phyloP scores from a whole-genome alignment of 805 yeast species.

The Starmerella sp. region DNA sequence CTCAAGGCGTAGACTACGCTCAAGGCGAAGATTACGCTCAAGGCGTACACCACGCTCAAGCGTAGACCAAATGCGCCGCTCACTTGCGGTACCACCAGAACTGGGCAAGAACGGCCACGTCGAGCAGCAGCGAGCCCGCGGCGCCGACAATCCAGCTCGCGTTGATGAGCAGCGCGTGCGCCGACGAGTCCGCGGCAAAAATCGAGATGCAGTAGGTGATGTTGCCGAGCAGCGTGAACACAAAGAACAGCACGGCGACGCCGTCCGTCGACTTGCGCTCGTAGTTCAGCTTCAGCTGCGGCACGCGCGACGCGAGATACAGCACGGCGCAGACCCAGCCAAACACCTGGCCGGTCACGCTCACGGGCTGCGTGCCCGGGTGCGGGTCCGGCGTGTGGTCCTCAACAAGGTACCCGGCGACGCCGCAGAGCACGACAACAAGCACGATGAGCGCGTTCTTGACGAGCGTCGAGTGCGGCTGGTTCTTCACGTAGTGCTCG shows the following conservation, averaged over 20 bases:
- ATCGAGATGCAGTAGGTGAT: slow-evolving; percentile 82
- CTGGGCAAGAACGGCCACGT: slow-evolving; percentile 73
- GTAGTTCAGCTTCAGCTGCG: slow-evolving; percentile 79
- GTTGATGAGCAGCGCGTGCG: slow-evolving; percentile 63
- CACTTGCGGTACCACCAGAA: slow-evolving; percentile 52
- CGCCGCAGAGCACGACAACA: slow-evolving; percentile 63
- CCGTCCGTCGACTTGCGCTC: slow-evolving; percentile 90
- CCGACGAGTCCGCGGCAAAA: slow-evolving; percentile 52
- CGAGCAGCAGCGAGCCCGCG: slow-evolving; percentile 73
- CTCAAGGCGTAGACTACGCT: too few species aligned
- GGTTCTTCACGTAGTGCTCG: slow-evolving; percentile 11
- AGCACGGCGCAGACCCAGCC: slow-evolving; percentile 51
- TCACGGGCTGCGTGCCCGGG: slow-evolving; percentile 41
- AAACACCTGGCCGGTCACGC: slow-evolving; percentile 71
- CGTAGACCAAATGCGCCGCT: not conserved
- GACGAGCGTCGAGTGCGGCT: slow-evolving; percentile 10
- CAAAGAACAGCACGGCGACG: slow-evolving; percentile 80
- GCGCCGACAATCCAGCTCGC: slow-evolving; percentile 91
- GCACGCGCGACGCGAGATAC: slow-evolving; percentile 73
- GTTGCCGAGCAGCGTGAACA: slow-evolving; percentile 92
- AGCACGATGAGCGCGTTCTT: slow-evolving; percentile 41
- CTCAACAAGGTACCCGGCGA: slow-evolving; percentile 77
- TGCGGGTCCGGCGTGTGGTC: slow-evolving; percentile 37
- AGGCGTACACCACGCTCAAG: too few species aligned
- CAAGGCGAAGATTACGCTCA: too few species aligned